Evolutionary conservation across 495 filamentous ascomycete species (phyloP).

Genomic region (Daldinia concentrica): DNA sequence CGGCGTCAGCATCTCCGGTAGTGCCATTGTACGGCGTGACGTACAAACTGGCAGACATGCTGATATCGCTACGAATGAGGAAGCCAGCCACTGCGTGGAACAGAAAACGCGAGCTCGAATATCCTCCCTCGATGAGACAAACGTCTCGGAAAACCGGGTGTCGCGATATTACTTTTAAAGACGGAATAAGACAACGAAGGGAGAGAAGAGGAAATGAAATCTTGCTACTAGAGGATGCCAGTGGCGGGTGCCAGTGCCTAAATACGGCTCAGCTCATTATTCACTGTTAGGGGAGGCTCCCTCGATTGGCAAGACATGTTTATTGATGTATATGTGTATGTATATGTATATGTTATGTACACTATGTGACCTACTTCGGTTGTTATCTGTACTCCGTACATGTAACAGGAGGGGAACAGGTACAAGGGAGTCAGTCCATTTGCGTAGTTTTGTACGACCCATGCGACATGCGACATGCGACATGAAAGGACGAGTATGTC

Average conservation of each 20-base stretch:
- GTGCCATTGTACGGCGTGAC: conserved; percentile 49
- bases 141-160: conserved; percentile 15
- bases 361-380: conserved; percentile 21
- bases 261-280: conserved; percentile 24
- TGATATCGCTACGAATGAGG: conserved; percentile 18
- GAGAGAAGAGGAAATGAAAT: conserved; percentile 19
- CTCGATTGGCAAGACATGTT: conserved; percentile 29
- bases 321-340: conserved; percentile 8
- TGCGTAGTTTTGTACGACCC: conserved; percentile 16
- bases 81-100: conserved; percentile 4
- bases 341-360: conserved; percentile 13
- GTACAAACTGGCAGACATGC: conserved; percentile 46
- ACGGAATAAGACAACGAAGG: conserved; percentile 23
- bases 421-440: conserved; percentile 12
- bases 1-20: conserved; percentile 42
- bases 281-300: conserved; percentile 20
- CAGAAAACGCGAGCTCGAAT: conserved; percentile 6
- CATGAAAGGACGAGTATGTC: conserved; percentile 11
- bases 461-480: conserved; percentile 1
- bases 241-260: conserved; percentile 37
- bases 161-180: conserved; percentile 24
- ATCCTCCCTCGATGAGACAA: conserved; percentile 26
- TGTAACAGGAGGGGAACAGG: neutral
- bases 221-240: conserved; percentile 14
- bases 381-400: conserved; percentile 17